Evolutionary conservation across 306 rosid genomes (phyloP), one percentile per base, ranked within the genome.

Genomic region (Prunus salicina): DNA sequence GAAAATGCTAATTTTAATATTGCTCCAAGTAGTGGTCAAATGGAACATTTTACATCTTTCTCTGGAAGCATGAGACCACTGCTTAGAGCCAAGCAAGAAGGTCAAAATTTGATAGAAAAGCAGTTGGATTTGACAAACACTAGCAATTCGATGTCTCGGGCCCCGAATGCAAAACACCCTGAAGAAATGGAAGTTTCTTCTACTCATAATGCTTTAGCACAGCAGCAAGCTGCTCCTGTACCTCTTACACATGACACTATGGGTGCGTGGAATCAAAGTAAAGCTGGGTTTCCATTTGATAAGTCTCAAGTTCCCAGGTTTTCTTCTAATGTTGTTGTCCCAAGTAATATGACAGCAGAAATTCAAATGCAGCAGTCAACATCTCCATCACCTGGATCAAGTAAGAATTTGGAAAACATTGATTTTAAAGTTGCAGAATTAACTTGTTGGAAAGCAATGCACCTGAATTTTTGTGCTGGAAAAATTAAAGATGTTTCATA

Each of bases 111-210:
- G 70, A 66, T 79, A 19, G 89, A 79, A 51, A 84, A 83, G 57
- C 87, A 83, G 86, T 55, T 80, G 41, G 89, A 86, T 60, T 64
- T 78, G 56, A 64, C 86, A 62, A 91, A 84, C 75, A 82, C 77
- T 56, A 83, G 86, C 83, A 85, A 87, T 72, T 69, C 81, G 12
- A 75, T 84, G 85, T 73, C 64, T 51, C 82, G 88, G 30, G 75
- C 81, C 62, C 76, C 82, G 9, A 88, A 71, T 87, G 69, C 77
- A 14, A 85, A 85, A 30, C 79, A 77, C 81, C 87, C 81, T 4
- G 96, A 87, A 79, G 93, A 87, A 62, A 30, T 74, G 6, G 94
- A 88, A 76, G 89, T 79, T 66, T 86, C 88, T 69, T 88, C 93
- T 52, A 81, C 70, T 51, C 91, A 84, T 68, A 78, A 75, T 71